Evolutionary conservation across 495 filamentous ascomycete genomes (phyloP), one percentile per base, ranked within the genome.

Genomic region (Podospora anserina): DNA sequence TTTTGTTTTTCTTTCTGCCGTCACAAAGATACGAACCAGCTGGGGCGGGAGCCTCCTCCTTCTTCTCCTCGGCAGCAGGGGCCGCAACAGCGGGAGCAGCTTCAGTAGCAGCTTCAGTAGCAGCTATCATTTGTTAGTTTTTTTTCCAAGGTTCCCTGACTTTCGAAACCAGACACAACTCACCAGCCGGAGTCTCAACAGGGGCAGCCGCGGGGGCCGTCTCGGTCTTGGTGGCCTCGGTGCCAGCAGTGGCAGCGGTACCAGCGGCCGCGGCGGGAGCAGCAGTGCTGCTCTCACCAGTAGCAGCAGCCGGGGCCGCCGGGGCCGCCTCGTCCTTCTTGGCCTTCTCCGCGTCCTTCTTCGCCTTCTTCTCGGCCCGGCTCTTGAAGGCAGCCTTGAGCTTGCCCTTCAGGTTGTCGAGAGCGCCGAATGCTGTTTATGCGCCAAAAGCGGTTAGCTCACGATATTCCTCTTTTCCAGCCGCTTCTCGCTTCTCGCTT

Each of bases 371-470:
- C 34, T 72, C 71, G 58, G 7, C 30, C 63, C 68, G 73, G 69
- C 68, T 76, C 71, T 73, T 77, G 74, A 79, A 79, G 67, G 72
- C 72, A 49, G 71, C 72, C 76, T 77, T 78, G 63, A 79, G 72
- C 76, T 77, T 78, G 20, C 66, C 70, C 67, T 71, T 74, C 28
- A 79, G 60, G 74, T 78, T 78, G 70, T 74, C 74, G 64, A 78
- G 64, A 5, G 78, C 73, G 28, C 66, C 63, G 67, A 76, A 65
- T 19, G 76, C 75, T 78, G 65, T 5, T 55, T 32, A 30, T 18
- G 44, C 5, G 27, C 44, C 4, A 63, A 49, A 57, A 26, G 5
- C 28, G 28, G 58, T 68, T 13, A 64, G 62, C 27, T 16, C 7
- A 23, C 23, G 23, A 23, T 23, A 23, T 23, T 23, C 1, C 23